phyloP scores from a whole-genome alignment of 441 rosid species.

The Cnidoscolus chayamansa region DNA sequence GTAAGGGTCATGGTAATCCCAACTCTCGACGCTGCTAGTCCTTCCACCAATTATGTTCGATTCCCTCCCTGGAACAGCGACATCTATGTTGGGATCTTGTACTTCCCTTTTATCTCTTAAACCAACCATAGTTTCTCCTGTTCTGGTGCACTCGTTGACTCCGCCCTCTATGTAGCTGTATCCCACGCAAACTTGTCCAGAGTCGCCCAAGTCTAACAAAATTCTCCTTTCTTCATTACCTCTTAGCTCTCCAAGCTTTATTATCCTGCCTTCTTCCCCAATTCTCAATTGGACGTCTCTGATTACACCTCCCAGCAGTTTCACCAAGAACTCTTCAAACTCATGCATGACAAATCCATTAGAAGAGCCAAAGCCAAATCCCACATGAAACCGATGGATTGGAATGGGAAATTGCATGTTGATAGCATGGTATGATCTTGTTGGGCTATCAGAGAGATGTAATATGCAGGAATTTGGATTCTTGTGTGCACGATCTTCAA shows the following conservation, averaged over 20 bases:
- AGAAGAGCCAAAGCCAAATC: constrained; percentile 63
- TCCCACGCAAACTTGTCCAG: constrained; percentile 39
- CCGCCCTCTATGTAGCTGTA: constrained; percentile 71
- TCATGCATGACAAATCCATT: constrained; percentile 75
- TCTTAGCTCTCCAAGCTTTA: constrained; percentile 61
- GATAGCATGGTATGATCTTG: constrained; percentile 46
- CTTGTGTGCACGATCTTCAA: constrained; percentile 75
- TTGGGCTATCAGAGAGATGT: constrained; percentile 67
- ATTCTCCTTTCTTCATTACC: constrained; percentile 65
- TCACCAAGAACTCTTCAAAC: constrained; percentile 62
- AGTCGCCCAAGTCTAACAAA: constrained; percentile 48
- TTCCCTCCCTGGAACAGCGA: constrained; percentile 29
- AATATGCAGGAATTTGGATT: constrained; percentile 57
- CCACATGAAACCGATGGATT: constrained; percentile 67
- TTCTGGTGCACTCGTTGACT: constrained; percentile 41
- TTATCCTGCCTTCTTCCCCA: constrained; percentile 50
- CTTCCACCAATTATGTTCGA: constrained; percentile 41
- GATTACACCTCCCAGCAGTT: constrained; percentile 53
- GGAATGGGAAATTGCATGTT: constrained; percentile 47
- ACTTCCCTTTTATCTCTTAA: constrained; percentile 42
- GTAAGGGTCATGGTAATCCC: constrained; percentile 71
- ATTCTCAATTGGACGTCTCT: constrained; percentile 64
- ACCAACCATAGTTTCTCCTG: constrained; percentile 54
- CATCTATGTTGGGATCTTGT: constrained; percentile 23
- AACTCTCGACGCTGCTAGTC: constrained; percentile 52